phyloP scores from a whole-genome alignment of 495 filamentous ascomycete genomes.

The Evansstolkia leycettana region DNA sequence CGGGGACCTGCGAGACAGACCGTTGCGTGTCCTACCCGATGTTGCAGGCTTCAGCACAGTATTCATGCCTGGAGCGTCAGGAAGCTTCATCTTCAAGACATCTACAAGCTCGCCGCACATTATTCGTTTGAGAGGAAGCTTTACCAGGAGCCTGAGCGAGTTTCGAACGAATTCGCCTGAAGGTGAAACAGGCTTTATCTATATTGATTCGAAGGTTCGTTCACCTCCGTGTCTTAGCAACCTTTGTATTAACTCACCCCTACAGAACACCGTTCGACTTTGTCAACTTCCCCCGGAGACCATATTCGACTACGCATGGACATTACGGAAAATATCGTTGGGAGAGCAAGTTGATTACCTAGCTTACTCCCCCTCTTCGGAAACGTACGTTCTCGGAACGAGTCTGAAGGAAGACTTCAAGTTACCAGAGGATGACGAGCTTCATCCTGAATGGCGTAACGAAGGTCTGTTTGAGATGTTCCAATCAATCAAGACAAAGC shows the following conservation, averaged over 20 bases:
- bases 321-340: conserved; percentile 53
- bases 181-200: conserved; percentile 74
- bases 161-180: conserved; percentile 50
- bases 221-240: neutral
- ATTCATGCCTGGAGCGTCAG: conserved; percentile 65
- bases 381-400: conserved; percentile 66
- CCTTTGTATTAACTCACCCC: conserved; percentile 8
- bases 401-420: conserved; percentile 55
- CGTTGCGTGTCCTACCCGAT: conserved; percentile 51
- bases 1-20: conserved; percentile 25
- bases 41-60: conserved; percentile 65
- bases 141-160: conserved; percentile 51
- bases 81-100: conserved; percentile 69
- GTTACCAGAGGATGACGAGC: conserved; percentile 71
- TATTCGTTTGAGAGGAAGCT: conserved; percentile 51
- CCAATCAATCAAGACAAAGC: neutral
- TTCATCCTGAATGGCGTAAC: conserved; percentile 64
- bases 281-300: conserved; percentile 52
- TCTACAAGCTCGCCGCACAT: conserved; percentile 62
- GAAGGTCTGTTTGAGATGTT: conserved; percentile 39
- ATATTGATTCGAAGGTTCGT: conserved; percentile 48
- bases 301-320: conserved; percentile 60
- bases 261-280: conserved; percentile 49
- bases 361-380: conserved; percentile 60
- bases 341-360: conserved; percentile 60